Percentiles rank a stretch among this genome's conserved stretches.
These are phyloP conservation scores for Wickerhamomyces sydowiorum DNA, from an alignment of 805 yeast species.

Conservation along the genomic window DNA sequence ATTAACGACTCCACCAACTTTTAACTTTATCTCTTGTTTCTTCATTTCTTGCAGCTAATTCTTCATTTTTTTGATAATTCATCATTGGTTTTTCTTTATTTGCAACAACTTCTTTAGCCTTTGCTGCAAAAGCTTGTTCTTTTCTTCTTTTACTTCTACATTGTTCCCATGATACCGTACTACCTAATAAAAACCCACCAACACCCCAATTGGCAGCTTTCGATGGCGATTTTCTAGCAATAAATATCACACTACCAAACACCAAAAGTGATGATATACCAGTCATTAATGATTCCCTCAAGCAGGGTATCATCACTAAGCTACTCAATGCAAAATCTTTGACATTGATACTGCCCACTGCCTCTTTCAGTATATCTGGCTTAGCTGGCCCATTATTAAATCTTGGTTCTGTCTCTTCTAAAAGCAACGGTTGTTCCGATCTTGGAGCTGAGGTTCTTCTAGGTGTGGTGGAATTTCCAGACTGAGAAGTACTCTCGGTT, in stretches of 20 bases:
- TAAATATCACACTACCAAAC: constrained; percentile 57
- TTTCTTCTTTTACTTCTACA: constrained; percentile 69
- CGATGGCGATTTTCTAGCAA: constrained; percentile 56
- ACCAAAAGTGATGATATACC: constrained; percentile 73
- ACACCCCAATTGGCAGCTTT: constrained; percentile 78
- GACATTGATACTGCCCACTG: constrained; percentile 34
- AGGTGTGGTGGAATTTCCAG: neutral
- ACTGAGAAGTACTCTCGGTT: neutral
- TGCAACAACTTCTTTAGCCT: constrained; percentile 52
- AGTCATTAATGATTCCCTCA: constrained; percentile 71
- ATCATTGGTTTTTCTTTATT: constrained; percentile 32
- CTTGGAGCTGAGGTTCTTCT: constrained; percentile 19
- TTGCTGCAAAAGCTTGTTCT: constrained; percentile 58
- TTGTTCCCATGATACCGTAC: constrained; percentile 88
- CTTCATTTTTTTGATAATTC: constrained; percentile 16
- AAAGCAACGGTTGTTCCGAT: constrained; percentile 23
- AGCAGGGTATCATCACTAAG: constrained; percentile 63
- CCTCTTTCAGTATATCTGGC: constrained; percentile 30
- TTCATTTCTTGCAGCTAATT: constrained; percentile 15
- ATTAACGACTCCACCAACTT: constrained; percentile 21
- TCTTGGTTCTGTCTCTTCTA: constrained; percentile 36
- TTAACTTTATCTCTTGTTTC: constrained; percentile 21
- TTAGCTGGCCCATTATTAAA: constrained; percentile 27
- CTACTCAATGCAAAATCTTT: constrained; percentile 49
- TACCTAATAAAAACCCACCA: constrained; percentile 74